Percentiles rank a stretch among this genome's conserved stretches.
Evolutionary conservation across 441 rosid species (phyloP).

Genomic region (Pelargonium australe): DNA sequence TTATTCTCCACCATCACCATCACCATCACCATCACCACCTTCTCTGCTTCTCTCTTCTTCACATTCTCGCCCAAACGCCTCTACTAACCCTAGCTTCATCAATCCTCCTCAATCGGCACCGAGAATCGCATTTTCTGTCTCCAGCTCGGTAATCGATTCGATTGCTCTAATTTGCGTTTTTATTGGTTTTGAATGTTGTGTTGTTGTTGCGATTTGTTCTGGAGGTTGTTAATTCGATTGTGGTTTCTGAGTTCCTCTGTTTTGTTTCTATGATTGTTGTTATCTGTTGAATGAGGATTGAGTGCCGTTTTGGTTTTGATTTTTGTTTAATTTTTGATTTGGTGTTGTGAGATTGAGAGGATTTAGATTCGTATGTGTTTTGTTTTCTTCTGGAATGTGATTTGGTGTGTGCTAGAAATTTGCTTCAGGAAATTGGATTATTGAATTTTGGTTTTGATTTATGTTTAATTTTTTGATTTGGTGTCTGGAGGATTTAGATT

Average conservation of each 20-base stretch:
- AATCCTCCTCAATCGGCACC: neutral
- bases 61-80: conserved; percentile 8
- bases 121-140: neutral
- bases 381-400: too few relatives aligned
- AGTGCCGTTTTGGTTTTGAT: neutral
- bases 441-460: too few relatives aligned
- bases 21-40: conserved; percentile 34
- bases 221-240: neutral
- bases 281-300: conserved; percentile 8
- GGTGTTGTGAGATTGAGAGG: too few relatives aligned
- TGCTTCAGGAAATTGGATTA: neutral
- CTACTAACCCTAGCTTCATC: conserved; percentile 34
- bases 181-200: neutral
- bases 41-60: conserved; percentile 20
- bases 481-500: neutral
- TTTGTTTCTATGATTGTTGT: conserved; percentile 8
- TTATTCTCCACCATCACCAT: conserved; percentile 31
- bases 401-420: too few relatives aligned
- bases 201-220: neutral
- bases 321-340: neutral
- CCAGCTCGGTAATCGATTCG: neutral
- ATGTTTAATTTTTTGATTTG: too few relatives aligned
- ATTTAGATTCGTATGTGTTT: too few relatives aligned
- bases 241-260: conserved; percentile 11
- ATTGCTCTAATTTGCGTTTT: neutral